Base-by-base conservation (phyloP, 805 yeast genomes). In the Isabelozyma gotoi region DNA sequence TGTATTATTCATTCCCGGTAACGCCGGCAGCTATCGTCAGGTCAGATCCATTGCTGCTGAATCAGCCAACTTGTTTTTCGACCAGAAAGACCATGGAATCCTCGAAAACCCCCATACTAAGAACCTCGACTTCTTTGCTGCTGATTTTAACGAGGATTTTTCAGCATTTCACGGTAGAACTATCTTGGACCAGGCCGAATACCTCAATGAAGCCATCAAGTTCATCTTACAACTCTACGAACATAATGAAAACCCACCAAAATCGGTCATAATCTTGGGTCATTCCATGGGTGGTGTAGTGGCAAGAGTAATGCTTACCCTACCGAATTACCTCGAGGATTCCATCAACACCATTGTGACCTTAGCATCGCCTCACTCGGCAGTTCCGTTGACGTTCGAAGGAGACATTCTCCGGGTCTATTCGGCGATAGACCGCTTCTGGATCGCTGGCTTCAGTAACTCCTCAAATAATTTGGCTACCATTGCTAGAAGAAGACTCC, bases 261-360 rank as follows among this genome's bases (percentile, higher is more conserved):
- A 63, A 19, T 85, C 96, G 0, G 96, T 92, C 1, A 79, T 92
- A 0, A 59, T 92, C 0, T 51, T 92, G 0, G 97, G 89, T 2
- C 99, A 92, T 67, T 92, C 98, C 0, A 92, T 92, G 99, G 99
- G 99, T 34, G 99, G 99, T 2, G 79, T 92, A 14, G 98, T 94
- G 1, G 86, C 96, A 3, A 74, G 98, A 45, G 83, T 88, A 0
- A 80, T 91, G 80, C 74, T 88, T 5, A 82, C 95, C 0, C 65
- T 92, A 41, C 85, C 89, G 1, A 91, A 89, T 56, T 91, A 88
- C 59, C 55, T 71, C 1, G 77, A 77, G 3, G 78, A 76, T 17
- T 85, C 96, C 1, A 81, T 94, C 16, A 90, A 88, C 56, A 84
- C 97, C 0, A 84, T 92, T 12, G 51, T 91, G 17, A 91, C 98